These are phyloP conservation scores for Chrysosphaeria jannelii DNA, from an alignment of 2,329 filamentous ascomycete genomes.

Conservation along the genomic window DNA sequence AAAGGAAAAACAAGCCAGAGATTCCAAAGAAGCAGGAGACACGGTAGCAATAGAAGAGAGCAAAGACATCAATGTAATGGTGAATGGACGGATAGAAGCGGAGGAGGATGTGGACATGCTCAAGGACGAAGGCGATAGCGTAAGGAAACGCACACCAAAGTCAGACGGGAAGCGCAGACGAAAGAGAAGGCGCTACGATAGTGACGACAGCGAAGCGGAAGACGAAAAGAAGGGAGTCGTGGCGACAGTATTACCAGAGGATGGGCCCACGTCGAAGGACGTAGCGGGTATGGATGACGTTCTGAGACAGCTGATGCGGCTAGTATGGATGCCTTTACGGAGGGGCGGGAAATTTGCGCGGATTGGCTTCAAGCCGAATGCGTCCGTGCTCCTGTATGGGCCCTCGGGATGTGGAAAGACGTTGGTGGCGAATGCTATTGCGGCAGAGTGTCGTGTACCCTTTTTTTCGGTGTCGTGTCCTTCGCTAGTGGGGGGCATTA, in stretches of 20 bases:
- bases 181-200: constrained; percentile 2
- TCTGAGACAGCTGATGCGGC: constrained; percentile 34
- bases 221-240: constrained; percentile 12
- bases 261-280: constrained; percentile 35
- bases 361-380: constrained; percentile 36
- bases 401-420: constrained; percentile 73
- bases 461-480: constrained; percentile 63
- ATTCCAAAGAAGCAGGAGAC: background rate
- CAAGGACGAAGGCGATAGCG: constrained; percentile 7
- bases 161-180: constrained; percentile 4
- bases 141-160: background rate
- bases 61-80: too few relatives aligned
- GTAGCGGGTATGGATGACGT: constrained; percentile 50
- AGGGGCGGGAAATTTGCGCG: constrained; percentile 32
- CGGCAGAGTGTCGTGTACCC: constrained; percentile 42
- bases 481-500: constrained; percentile 61
- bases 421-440: constrained; percentile 52
- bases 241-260: constrained; percentile 29
- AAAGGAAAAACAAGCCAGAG: constrained; percentile 1
- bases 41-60: background rate
- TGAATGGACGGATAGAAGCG: too few relatives aligned
- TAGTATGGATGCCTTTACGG: constrained; percentile 43
- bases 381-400: constrained; percentile 51
- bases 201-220: constrained; percentile 1
- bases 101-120: constrained; percentile 10